A percentile compares a stretch with the other conserved stretches of the same genome.
Evolutionary conservation across 2,329 filamentous ascomycete species (phyloP).

Genomic region (Aciculosporium take): DNA sequence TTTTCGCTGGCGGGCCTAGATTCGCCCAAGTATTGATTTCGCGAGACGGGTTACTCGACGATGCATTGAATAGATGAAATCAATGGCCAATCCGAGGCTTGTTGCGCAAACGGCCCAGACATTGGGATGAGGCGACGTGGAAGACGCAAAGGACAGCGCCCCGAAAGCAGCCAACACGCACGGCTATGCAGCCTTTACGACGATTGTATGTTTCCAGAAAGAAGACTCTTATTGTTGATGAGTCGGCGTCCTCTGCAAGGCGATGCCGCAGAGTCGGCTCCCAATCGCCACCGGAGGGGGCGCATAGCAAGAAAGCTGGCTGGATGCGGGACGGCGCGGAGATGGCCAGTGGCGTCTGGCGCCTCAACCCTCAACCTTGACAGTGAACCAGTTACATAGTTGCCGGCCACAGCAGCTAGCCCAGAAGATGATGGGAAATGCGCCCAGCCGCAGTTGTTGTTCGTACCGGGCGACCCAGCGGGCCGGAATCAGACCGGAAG

Average conservation of each 20-base stretch:
- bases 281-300: neutral
- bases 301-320: neutral
- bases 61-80: neutral
- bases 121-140: neutral
- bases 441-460: neutral
- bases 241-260: too few species aligned
- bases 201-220: too few species aligned
- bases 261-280: too few species aligned
- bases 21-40: neutral
- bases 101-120: too few species aligned
- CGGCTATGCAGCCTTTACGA: neutral
- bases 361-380: neutral
- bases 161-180: too few species aligned
- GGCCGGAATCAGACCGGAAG: neutral
- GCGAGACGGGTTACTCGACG: neutral
- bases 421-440: neutral
- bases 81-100: too few species aligned
- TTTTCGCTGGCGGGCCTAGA: neutral
- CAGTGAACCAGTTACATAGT: too few species aligned
- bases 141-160: too few species aligned
- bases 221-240: too few species aligned
- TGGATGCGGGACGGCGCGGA: constrained; percentile 4
- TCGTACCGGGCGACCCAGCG: neutral
- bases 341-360: neutral
- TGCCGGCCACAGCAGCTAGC: neutral